Base-by-base conservation (phyloP, 2,329 filamentous ascomycete species). In the Aspergillus latus region DNA sequence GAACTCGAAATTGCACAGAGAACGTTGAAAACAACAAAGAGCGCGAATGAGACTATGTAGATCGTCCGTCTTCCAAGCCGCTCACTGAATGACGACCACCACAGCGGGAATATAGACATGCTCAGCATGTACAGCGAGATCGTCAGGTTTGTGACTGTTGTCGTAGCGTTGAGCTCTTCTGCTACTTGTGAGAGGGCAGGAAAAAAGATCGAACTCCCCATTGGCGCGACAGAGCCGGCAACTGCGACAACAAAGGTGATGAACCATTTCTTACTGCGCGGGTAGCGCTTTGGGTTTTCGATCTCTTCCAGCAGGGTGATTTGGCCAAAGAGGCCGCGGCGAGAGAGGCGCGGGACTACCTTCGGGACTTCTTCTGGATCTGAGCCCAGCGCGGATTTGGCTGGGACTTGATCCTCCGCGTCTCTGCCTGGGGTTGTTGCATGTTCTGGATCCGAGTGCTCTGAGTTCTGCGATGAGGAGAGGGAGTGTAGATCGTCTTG, bases 61-160 rank as follows among this genome's bases (percentile, higher is more conserved):
- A 95, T 88, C n/a, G 85, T 86, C 21, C 90, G 84, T 40, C 90
- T 84, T 10, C 90, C 90, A 1, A 80, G 68, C 3, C 74, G 74
- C 64, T 94, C 90, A 7, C 88, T 90, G 66, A 94, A 92, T 1
- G 87, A 87, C 1, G 88, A 90, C 89, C 89, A 94, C 90, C 90
- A 94, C 0, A 95, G 79, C 0, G 90, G 90, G 63, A 92, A 93
- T 44, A 94, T 90, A 54, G 86, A 84, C 89, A 94, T 90, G 64
- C 83, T 78, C 4, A 94, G 78, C 89, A 94, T 91, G 71, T 92
- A 94, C 56, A 93, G 73, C 0, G 90, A 88, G 0, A 94, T 83
- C 0, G 87, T 87, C 56, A 94, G 68, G 70, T 94, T 95, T 54
- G 87, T 85, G 13, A 90, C 76, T 1, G 88, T 88, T 11, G 83